phyloP scores from a whole-genome alignment of 148 eudicot species.

The Amaranthus cruentus region DNA sequence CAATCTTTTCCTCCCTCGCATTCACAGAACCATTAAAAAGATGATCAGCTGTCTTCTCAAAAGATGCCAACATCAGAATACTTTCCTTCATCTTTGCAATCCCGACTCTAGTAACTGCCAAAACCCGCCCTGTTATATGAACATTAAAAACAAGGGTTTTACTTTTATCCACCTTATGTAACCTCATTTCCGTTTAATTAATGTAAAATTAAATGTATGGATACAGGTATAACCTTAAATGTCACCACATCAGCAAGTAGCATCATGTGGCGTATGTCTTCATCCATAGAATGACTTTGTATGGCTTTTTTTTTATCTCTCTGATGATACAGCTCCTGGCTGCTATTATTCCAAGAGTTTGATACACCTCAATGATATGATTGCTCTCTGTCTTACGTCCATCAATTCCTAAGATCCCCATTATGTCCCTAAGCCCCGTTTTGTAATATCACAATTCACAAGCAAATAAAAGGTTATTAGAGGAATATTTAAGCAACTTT shows the following conservation, averaged over 20 bases:
- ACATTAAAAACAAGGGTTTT: background rate
- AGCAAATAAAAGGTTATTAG: background rate
- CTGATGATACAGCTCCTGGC: conserved; percentile 65
- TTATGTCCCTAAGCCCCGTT: conserved; percentile 67
- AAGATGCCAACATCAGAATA: conserved; percentile 92
- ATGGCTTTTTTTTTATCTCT: conserved; percentile 71
- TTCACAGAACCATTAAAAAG: conserved; percentile 77
- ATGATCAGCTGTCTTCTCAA: conserved; percentile 90
- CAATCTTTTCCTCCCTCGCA: conserved; percentile 80
- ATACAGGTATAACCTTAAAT: conserved; percentile 45
- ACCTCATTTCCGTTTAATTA: background rate
- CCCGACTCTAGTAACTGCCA: conserved; percentile 79
- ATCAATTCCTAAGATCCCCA: conserved; percentile 78
- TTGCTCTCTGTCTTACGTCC: conserved; percentile 64
- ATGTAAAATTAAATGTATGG: background rate
- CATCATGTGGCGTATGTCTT: conserved; percentile 94
- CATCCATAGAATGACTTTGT: conserved; percentile 73
- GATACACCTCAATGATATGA: conserved; percentile 66
- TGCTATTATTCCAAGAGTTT: conserved; percentile 87
- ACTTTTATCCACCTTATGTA: background rate
- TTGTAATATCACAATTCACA: conserved; percentile 36
- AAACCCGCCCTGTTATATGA: conserved; percentile 60
- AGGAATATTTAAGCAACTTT: background rate
- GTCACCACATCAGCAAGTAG: conserved; percentile 96
- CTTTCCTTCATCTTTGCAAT: conserved; percentile 90